Evolutionary conservation across 352 stramenopile species (phyloP).

Genomic region (Phytophthora sansomeana): DNA sequence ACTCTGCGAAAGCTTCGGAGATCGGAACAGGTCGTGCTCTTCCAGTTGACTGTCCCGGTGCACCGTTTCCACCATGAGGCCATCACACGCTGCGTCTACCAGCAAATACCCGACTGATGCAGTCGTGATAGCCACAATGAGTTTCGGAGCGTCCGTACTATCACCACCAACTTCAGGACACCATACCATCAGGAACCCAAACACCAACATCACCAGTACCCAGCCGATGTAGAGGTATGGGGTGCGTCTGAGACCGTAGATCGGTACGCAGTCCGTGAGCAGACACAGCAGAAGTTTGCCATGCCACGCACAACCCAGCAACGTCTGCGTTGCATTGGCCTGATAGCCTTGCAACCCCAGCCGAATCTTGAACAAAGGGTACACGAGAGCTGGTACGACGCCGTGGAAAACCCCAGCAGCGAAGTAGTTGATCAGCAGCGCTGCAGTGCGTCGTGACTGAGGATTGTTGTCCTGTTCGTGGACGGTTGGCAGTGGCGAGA

Average conservation of each 20-base stretch:
- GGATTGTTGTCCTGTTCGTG: slow-evolving; percentile 12
- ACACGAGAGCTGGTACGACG: slow-evolving; percentile 68
- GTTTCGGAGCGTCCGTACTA: slow-evolving; percentile 43
- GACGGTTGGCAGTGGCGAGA: slow-evolving; percentile 22
- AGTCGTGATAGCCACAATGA: slow-evolving; percentile 58
- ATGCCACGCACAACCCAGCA: slow-evolving; percentile 72
- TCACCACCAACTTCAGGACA: slow-evolving; percentile 25
- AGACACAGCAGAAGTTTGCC: slow-evolving; percentile 75
- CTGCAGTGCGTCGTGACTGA: slow-evolving; percentile 33
- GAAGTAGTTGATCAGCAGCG: slow-evolving; percentile 74
- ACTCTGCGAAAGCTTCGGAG: slow-evolving; percentile 45
- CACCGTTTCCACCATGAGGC: slow-evolving; percentile 80
- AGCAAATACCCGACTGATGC: slow-evolving; percentile 61
- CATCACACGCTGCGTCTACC: slow-evolving; percentile 78
- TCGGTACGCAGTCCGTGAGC: slow-evolving; percentile 66
- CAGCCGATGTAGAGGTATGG: slow-evolving; percentile 77
- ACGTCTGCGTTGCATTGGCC: slow-evolving; percentile 61
- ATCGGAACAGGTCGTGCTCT: not conserved
- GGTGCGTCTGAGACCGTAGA: slow-evolving; percentile 65
- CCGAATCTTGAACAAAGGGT: slow-evolving; percentile 81
- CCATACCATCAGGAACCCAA: slow-evolving; percentile 38
- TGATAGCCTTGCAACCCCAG: slow-evolving; percentile 73
- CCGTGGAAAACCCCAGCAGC: slow-evolving; percentile 76
- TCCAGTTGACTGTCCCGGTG: slow-evolving; percentile 58
- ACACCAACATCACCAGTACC: slow-evolving; percentile 50